Evolutionary conservation across 129 eudicot species (phyloP).

Genomic region (Saposhnikovia divaricata): DNA sequence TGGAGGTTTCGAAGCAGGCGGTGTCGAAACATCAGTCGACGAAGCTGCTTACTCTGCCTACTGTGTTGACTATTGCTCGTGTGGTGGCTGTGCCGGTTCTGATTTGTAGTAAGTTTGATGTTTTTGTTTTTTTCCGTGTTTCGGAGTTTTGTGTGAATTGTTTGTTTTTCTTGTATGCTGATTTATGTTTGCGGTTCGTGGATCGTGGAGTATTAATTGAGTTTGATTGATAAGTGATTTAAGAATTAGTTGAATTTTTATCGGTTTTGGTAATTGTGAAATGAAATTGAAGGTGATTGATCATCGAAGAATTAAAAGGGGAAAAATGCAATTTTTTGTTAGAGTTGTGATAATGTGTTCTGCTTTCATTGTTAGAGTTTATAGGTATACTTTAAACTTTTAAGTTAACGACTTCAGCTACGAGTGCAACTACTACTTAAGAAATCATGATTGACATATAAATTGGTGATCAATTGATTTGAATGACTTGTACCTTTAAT

Average conservation of each 20-base stretch:
- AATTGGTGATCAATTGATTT: background rate
- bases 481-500: background rate
- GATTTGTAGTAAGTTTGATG: background rate
- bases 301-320: background rate
- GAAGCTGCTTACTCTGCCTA: constrained; percentile 88
- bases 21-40: constrained; percentile 24
- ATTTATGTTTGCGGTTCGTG: background rate
- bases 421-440: background rate
- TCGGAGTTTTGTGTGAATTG: background rate
- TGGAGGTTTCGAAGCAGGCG: constrained; percentile 1
- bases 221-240: background rate
- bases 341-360: background rate
- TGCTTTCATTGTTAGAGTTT: background rate
- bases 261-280: background rate
- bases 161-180: background rate
- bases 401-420: background rate
- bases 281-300: background rate
- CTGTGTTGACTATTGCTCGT: constrained; percentile 82
- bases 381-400: background rate
- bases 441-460: background rate
- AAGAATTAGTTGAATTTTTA: background rate
- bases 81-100: constrained; percentile 45
- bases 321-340: background rate
- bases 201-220: background rate
- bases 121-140: background rate